Evolutionary conservation across 129 eudicot genomes (phyloP).

Genomic region (Arctium lappa): DNA sequence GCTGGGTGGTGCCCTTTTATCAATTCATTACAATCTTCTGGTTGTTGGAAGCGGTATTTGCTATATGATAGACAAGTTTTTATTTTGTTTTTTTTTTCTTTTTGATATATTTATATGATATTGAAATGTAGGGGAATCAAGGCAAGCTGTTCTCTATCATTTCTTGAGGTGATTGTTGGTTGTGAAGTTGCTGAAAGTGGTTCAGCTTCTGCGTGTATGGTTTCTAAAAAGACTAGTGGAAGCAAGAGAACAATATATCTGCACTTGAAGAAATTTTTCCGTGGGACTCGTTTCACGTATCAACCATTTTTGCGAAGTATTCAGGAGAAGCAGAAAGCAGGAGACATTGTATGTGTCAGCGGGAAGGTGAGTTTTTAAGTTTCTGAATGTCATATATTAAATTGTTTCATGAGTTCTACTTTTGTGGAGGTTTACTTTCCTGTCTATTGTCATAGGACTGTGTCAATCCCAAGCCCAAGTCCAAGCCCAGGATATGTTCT

Average conservation of each 20-base stretch:
- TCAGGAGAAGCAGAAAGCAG: conserved; percentile 68
- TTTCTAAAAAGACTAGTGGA: conserved; percentile 34
- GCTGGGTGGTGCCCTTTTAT: background rate
- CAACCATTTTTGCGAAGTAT: conserved; percentile 60
- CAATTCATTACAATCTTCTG: conserved; percentile 16
- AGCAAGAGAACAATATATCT: conserved; percentile 59
- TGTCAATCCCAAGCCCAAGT: no score
- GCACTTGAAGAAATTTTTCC: conserved; percentile 84
- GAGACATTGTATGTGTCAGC: conserved; percentile 84
- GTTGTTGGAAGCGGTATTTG: conserved; percentile 10
- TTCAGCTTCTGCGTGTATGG: conserved; percentile 40
- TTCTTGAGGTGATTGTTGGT: conserved; percentile 83
- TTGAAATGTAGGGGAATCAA: conserved; percentile 68
- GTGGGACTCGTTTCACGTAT: conserved; percentile 82
- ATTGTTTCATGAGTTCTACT: conserved; percentile 7
- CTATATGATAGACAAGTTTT: background rate
- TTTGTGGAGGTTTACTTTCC: conserved; percentile 4
- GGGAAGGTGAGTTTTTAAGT: conserved; percentile 76
- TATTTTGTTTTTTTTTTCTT: background rate
- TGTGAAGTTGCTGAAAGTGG: conserved; percentile 61
- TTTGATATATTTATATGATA: conserved; percentile 15
- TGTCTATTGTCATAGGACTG: background rate
- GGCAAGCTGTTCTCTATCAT: conserved; percentile 64
- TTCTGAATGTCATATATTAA: conserved; percentile 3
- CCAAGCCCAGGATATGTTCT: no score